Percentiles rank a stretch among this genome's conserved stretches.
Conservation (phyloP, 495 filamentous ascomycete genomes). For the Pyronema domesticum region DNA sequence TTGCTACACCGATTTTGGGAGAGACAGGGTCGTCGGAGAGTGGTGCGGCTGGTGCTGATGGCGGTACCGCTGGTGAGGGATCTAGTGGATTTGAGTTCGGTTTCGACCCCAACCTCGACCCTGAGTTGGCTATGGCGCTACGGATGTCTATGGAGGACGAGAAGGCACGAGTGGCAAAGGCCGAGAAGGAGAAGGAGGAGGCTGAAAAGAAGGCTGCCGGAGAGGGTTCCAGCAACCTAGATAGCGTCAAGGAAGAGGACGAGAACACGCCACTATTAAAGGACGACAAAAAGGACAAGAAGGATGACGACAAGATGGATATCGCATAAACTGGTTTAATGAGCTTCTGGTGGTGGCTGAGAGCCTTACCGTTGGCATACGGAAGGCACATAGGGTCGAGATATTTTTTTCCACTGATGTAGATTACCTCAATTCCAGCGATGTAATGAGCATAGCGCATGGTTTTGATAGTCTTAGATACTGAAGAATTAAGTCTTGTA, state of each 20-base stretch:
- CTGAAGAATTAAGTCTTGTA: too few relatives aligned
- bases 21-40: conserved; percentile 31
- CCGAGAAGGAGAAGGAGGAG: conserved; percentile 57
- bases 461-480: too few relatives aligned
- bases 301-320: conserved; percentile 80
- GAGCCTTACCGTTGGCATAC: conserved; percentile 5
- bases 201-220: conserved; percentile 31
- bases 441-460: too few relatives aligned
- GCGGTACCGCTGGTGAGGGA: conserved; percentile 40
- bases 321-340: conserved; percentile 35
- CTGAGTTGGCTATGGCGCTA: conserved; percentile 85
- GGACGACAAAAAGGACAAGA: conserved; percentile 43
- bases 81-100: conserved; percentile 50
- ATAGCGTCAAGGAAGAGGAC: conserved; percentile 67
- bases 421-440: too few relatives aligned
- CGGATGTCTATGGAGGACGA: conserved; percentile 97
- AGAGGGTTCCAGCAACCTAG: conserved; percentile 34
- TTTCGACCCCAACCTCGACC: conserved; percentile 66
- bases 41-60: conserved; percentile 32
- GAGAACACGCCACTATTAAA: conserved; percentile 48
- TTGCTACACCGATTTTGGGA: conserved; percentile 74
- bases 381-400: too few relatives aligned
- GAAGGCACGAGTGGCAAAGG: conserved; percentile 76
- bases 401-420: too few relatives aligned
- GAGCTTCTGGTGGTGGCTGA: background rate